Evolutionary conservation across 441 rosid genomes (phyloP), one percentile per base, ranked within the genome.

Genomic region (Corymbia calophylla): DNA sequence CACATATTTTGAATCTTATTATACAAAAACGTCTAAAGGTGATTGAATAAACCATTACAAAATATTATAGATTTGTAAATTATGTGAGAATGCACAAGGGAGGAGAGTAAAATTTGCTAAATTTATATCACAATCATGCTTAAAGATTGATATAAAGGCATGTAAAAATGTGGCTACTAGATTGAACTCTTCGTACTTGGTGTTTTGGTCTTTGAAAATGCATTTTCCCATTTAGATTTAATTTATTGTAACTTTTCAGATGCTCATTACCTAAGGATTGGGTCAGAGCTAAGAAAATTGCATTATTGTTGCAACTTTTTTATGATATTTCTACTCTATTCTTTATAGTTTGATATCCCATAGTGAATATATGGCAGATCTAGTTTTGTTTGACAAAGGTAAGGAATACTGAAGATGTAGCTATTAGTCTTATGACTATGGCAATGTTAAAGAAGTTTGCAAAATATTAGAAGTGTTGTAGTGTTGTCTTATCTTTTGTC

Each of bases 401-500:
- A 13, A 62, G 32, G 3, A 12, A 62, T 6, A 62, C 6, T 62
- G 17, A 62, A 31, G 31, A 62, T 62, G 29, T 62, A 62, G 68
- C 4, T 60, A 60, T 60, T 60, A 60, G 31, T 60, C 15, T 3
- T 60, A 60, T 60, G 66, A 31, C 0, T 29, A 62, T 1, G 32
- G 2, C 31, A 62, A 62, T 29, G 2, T 4, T 12, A 62, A 62
- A 62, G 8, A 62, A 29, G 17, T 12, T 62, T 29, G 66, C 27
- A 60, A 60, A 60, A 60, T 60, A 60, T 60, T 12, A 0, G 4
- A 60, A 29, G 31, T 60, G 5, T 29, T 1, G 27, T 13, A 29
- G 0, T 27, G 68, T 6, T 62, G 8, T 29, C 2, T 62, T 60
- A 60, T 27, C 17, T 0, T 60, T 60, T 60, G 2, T 7, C 1